Evolutionary conservation across 257 asterid genomes (phyloP).

Genomic region (Nicotiana otophora): DNA sequence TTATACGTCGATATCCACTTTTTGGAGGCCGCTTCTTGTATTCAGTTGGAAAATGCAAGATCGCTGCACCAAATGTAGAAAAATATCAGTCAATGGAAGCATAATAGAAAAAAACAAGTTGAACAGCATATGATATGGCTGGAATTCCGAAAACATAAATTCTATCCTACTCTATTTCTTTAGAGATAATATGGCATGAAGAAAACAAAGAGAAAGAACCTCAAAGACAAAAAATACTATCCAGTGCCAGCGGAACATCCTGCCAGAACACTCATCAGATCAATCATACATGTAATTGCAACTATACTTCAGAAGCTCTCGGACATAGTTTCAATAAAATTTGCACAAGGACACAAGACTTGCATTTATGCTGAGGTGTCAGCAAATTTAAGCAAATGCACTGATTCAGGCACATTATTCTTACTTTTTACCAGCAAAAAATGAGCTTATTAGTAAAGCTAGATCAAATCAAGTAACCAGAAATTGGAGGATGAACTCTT

Average conservation of each 20-base stretch:
- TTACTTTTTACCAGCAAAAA: neutral
- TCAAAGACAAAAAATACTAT: neutral
- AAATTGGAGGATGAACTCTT: neutral
- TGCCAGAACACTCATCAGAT: neutral
- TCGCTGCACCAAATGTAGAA: conserved; percentile 56
- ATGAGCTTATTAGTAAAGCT: neutral
- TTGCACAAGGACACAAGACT: neutral
- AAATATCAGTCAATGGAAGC: conserved; percentile 7
- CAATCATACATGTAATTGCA: neutral
- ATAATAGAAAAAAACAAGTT: neutral
- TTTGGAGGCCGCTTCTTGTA: conserved; percentile 77
- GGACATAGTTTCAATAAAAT: neutral
- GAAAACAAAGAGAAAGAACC: neutral
- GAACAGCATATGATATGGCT: neutral
- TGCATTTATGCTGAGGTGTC: neutral
- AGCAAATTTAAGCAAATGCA: conserved; percentile 1
- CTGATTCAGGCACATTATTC: neutral
- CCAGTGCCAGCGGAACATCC: neutral
- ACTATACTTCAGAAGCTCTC: neutral
- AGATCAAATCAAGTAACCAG: neutral
- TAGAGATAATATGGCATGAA: neutral
- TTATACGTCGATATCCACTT: conserved; percentile 81
- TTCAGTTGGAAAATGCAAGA: conserved; percentile 80
- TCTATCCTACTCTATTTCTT: neutral
- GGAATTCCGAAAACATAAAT: neutral